Evolutionary conservation across 2,329 filamentous ascomycete genomes (phyloP), one percentile per base, ranked within the genome.

Genomic region (Escovopsis sp.): DNA sequence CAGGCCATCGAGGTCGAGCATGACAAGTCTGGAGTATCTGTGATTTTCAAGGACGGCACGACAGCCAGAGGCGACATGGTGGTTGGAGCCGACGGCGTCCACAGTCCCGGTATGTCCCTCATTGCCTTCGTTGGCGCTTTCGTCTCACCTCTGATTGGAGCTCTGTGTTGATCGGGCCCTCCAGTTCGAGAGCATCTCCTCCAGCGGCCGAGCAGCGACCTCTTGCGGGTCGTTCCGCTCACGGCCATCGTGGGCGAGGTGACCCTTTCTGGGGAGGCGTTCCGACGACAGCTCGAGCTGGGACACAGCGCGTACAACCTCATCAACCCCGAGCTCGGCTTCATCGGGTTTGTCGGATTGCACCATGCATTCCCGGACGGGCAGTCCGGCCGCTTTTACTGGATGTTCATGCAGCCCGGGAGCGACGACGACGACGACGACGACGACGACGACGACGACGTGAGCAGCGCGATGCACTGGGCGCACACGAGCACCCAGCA

Each of bases 81-180:
- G 1, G 53, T 72, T 11, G 68, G 65, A 13, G 64, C 63, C 11
- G 70, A 73, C 47, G 69, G 70, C 6, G 52, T 58, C 5, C 57
- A 56, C 33, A 64, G 59, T 27, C 53, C 53, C 11, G 59, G 66
- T 53, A 49, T 46, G 41, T 27, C 24, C 24, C 11, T 13, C 20
- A 4, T 20, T 20, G 20, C 20, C 20, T 20, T 6, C 6, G 20
- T 20, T 20, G 20, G 20, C 20, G 20, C 6, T 20, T 20, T 20
- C 20, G 20, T 20, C 20, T 20, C 20, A 4, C 6, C 20, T 34
- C 47, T 54, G 51, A 16, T 35, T 57, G 2, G 56, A 53, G 37
- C 50, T 55, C 10, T 40, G 45, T 3, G 40, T 39, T 5, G 12
- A 15, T 29, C 16, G 25, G 11, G 4, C 7, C 12, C 16, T 14